Conservation (phyloP, 176 grass and related monocot genomes). For the Aegilops speltoides region DNA sequence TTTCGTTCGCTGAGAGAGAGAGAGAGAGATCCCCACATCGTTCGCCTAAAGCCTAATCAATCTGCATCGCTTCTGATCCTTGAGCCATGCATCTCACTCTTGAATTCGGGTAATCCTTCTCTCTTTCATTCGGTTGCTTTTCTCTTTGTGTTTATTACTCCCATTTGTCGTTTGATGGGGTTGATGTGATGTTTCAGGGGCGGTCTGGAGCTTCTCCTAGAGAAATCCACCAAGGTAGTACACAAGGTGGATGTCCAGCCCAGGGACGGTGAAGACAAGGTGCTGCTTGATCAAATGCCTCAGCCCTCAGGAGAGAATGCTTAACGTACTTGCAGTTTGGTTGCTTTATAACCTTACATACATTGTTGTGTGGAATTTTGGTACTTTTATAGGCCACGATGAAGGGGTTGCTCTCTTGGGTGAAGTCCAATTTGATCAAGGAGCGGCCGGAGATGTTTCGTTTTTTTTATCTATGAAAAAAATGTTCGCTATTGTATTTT, state of each 20-base stretch:
- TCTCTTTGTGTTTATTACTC: neutral
- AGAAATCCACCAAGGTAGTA: slow-evolving; percentile 73
- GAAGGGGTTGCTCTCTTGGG: slow-evolving; percentile 63
- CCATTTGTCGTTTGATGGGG: neutral
- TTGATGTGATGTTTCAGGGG: slow-evolving; percentile 44
- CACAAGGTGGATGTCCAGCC: slow-evolving; percentile 64
- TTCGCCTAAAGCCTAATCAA: neutral
- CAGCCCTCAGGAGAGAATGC: neutral
- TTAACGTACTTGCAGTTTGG: neutral
- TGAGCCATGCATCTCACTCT: slow-evolving; percentile 73
- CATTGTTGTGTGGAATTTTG: neutral
- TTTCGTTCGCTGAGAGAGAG: too few species aligned
- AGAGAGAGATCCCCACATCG: too few species aligned
- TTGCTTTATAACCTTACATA: neutral
- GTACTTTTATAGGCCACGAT: slow-evolving; percentile 40
- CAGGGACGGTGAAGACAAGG: slow-evolving; percentile 47
- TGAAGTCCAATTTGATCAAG: slow-evolving; percentile 91
- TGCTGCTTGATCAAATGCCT: slow-evolving; percentile 22
- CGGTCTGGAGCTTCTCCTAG: slow-evolving; percentile 79
- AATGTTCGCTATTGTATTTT: too few species aligned
- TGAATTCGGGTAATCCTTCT: slow-evolving; percentile 70
- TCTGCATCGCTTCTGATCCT: slow-evolving; percentile 8
- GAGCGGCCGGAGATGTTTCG: slow-evolving; percentile 97
- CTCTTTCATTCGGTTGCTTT: neutral
- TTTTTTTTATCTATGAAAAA: too few species aligned